Conservation (phyloP, 768 basidiomycete genomes). For the Kwoniella sp. region DNA sequence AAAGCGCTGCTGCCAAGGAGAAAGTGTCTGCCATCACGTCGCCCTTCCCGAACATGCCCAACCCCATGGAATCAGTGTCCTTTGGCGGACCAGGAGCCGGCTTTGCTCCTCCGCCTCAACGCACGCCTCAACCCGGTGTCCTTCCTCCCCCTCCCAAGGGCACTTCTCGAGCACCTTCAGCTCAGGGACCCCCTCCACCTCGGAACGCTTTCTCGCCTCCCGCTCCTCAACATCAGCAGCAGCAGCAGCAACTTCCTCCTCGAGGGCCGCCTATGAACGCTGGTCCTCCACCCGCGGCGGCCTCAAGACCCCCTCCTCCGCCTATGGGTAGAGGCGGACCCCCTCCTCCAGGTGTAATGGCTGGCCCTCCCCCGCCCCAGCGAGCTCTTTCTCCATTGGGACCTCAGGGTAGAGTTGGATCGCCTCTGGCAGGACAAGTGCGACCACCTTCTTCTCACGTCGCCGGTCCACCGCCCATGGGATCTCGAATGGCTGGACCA, state of each 20-base stretch:
- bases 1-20: slow-evolving; percentile 61
- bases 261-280: slow-evolving; percentile 56
- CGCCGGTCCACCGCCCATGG: slow-evolving; percentile 26
- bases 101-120: slow-evolving; percentile 36
- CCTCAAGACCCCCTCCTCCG: slow-evolving; percentile 16
- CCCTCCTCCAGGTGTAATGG: slow-evolving; percentile 35
- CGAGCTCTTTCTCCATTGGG: slow-evolving; percentile 49
- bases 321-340: slow-evolving; percentile 25
- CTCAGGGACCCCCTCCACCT: slow-evolving; percentile 44
- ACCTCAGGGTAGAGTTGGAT: slow-evolving; percentile 32
- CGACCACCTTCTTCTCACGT: slow-evolving; percentile 22
- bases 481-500: slow-evolving; percentile 38
- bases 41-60: slow-evolving; percentile 76
- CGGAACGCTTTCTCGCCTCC: slow-evolving; percentile 27
- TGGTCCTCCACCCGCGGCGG: slow-evolving; percentile 29
- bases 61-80: slow-evolving; percentile 25
- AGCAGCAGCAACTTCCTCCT: slow-evolving; percentile 58
- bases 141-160: slow-evolving; percentile 53
- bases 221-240: slow-evolving; percentile 42
- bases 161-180: slow-evolving; percentile 48
- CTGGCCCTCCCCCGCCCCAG: slow-evolving; percentile 37
- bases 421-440: slow-evolving; percentile 26
- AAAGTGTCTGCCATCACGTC: slow-evolving; percentile 77
- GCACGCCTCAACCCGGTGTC: slow-evolving; percentile 39
- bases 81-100: slow-evolving; percentile 57